These are phyloP conservation scores for Polygonum maritimum DNA, from an alignment of 148 eudicot species.

Conservation along the genomic window DNA sequence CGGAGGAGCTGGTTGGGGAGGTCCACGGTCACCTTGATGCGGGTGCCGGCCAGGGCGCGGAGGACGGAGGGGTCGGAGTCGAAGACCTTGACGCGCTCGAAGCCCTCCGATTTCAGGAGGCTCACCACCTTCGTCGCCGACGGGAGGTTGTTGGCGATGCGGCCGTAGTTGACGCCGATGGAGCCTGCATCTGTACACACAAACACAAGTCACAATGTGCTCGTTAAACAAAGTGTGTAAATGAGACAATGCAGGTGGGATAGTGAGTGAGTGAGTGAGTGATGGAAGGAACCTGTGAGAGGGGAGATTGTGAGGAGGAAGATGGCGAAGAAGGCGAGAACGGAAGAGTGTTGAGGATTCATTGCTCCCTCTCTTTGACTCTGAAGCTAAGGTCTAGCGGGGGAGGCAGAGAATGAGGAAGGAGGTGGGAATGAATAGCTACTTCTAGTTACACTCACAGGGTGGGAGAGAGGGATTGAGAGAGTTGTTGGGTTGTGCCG, in stretches of 20 bases:
- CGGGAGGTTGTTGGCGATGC: constrained; percentile 77
- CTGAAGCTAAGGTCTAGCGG: too few species aligned
- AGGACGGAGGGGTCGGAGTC: constrained; percentile 82
- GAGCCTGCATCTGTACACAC: constrained; percentile 42
- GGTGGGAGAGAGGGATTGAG: not conserved
- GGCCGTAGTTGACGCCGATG: constrained; percentile 84
- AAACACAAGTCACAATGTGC: not conserved
- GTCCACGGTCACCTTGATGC: constrained; percentile 54
- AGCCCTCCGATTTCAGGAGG: constrained; percentile 47
- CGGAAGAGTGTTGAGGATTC: not conserved
- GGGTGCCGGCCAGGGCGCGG: constrained; percentile 40
- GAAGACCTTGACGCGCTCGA: constrained; percentile 66
- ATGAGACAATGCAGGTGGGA: not conserved
- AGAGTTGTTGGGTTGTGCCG: not conserved
- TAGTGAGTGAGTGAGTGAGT: not conserved
- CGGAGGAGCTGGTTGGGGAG: constrained; percentile 75
- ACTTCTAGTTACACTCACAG: not conserved
- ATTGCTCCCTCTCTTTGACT: not conserved
- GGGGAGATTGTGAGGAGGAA: constrained; percentile 17
- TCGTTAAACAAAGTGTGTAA: not conserved
- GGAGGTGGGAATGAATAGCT: not conserved
- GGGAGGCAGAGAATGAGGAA: not conserved
- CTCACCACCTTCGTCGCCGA: constrained; percentile 50
- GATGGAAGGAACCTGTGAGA: constrained; percentile 16
- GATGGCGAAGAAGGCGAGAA: constrained; percentile 7